Evolutionary conservation across 148 eudicot genomes (phyloP).

Genomic region (Linanthus parryae): DNA sequence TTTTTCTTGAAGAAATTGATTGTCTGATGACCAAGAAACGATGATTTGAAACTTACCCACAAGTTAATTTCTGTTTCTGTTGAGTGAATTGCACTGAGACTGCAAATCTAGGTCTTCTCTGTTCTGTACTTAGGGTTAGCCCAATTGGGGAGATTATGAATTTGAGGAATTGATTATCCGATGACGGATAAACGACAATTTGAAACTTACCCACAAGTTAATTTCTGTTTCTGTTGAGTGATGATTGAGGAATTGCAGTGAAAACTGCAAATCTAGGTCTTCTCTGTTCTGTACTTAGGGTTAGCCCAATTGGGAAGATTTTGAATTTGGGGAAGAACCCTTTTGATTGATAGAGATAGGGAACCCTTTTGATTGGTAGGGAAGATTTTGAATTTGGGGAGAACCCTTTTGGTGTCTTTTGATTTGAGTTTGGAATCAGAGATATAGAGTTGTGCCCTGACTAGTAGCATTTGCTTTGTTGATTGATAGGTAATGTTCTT

Average conservation of each 20-base stretch:
- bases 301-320: too few relatives aligned
- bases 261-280: too few relatives aligned
- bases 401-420: not conserved
- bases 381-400: not conserved
- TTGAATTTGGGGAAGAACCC: too few relatives aligned
- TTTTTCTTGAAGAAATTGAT: not conserved
- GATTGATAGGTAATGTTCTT: slow-evolving; percentile 71
- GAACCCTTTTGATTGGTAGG: not conserved
- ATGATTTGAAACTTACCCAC: not conserved
- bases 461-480: slow-evolving; percentile 6
- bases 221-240: too few relatives aligned
- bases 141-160: too few relatives aligned
- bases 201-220: too few relatives aligned
- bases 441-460: not conserved
- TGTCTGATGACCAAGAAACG: not conserved
- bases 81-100: not conserved
- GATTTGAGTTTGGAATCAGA: not conserved
- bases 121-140: not conserved
- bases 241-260: too few relatives aligned
- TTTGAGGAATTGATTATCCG: too few relatives aligned
- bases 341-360: not conserved
- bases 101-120: too few relatives aligned
- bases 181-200: too few relatives aligned
- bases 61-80: not conserved
- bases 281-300: too few relatives aligned